Conservation (phyloP, 83 land plant species). For the Thuja plicata region DNA sequence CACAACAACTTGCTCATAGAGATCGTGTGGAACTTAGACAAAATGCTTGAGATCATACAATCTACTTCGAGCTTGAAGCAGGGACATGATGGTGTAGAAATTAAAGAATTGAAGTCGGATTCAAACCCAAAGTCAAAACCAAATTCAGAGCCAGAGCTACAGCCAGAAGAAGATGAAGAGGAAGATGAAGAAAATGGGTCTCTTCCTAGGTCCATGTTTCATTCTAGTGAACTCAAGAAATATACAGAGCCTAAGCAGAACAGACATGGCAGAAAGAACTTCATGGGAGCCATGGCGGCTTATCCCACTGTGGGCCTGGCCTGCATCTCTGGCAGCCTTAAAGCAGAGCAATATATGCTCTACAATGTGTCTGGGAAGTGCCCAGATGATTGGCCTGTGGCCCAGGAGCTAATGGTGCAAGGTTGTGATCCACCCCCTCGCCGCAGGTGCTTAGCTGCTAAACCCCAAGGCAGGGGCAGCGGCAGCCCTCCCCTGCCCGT, state of each 20-base stretch:
- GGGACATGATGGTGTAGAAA: background rate
- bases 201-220: background rate
- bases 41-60: constrained; percentile 5
- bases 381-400: constrained; percentile 43
- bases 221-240: constrained; percentile 19
- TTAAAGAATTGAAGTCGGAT: background rate
- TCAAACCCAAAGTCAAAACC: background rate
- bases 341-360: constrained; percentile 49
- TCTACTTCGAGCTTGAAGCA: background rate
- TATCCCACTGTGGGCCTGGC: constrained; percentile 36
- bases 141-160: background rate
- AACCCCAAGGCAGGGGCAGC: constrained; percentile 14
- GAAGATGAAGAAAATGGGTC: constrained; percentile 1
- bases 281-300: constrained; percentile 47
- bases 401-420: constrained; percentile 46
- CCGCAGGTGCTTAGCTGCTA: constrained; percentile 46
- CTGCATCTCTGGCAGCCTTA: constrained; percentile 23
- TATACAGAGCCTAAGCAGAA: constrained; percentile 32
- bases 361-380: constrained; percentile 38
- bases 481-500: constrained; percentile 30
- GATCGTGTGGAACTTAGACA: background rate
- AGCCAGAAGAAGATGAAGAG: constrained; percentile 3
- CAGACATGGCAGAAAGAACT: constrained; percentile 35
- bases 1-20: background rate
- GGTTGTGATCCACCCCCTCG: constrained; percentile 69